Base-by-base conservation (phyloP, 2,329 filamentous ascomycete genomes). In the Xylaria sp. region DNA sequence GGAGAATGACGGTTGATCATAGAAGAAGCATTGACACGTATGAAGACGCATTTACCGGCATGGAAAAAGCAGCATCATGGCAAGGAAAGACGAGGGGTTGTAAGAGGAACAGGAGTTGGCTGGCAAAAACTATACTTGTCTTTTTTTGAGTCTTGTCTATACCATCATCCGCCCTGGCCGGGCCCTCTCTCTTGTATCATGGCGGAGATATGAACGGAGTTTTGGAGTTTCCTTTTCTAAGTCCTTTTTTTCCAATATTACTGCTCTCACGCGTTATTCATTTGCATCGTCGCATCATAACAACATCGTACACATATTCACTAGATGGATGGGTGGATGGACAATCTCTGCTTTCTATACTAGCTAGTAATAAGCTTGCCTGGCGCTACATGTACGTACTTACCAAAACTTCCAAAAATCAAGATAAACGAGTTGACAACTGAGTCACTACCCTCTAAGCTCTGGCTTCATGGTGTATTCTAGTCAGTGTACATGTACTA, bases 141-240 rank as follows among this genome's bases (percentile, higher is more conserved):
- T 57, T 65, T 72, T 72, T 56, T 54, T 63, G 25, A 55, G 65
- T 70, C 55, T 67, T 75, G 72, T 73, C 71, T 74, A 76, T 75
- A 74, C 71, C 59, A 55, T 52, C 31, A 54, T 55, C 58, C 50
- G 63, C 52, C 69, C 56, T 62, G 23, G 44, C 41, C 3, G 67
- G 67, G 39, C 57, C 41, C 31, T 34, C 31, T 64, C 62, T 63
- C 48, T 69, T 67, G 56, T 62, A 69, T 64, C 51, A 69, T 62
- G 64, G 39, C 50, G 25, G 55, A 56, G 15, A 65, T 65, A 56
- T 46, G 46, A 48, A 56, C 48, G 63, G 69, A 56, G 69, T 71
- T 67, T 50, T 63, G 69, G 52, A 59, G 34, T 8, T 8, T 25
- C 23, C 10, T 37, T 37, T 37, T 9, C 10, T 28, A 4, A 28